Conservation (phyloP, 1,284 basidiomycete species). For the Pyrrhoderma lamaoense region DNA sequence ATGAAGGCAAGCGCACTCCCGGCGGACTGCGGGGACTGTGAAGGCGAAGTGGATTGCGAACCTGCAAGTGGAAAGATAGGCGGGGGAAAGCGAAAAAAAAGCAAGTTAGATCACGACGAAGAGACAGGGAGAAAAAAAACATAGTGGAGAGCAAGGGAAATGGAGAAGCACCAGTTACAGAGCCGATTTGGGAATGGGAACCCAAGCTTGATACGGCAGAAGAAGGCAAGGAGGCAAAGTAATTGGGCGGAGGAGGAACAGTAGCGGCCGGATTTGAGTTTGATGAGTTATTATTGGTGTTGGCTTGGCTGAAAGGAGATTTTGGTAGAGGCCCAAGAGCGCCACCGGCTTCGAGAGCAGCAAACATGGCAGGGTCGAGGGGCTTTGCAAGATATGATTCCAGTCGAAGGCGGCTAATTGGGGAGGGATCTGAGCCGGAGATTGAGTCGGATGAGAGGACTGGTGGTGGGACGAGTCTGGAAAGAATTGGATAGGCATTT, state of each 20-base stretch:
- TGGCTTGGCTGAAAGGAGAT: no score
- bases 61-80: not conserved
- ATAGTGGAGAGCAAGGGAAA: no score
- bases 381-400: slow-evolving; percentile 47
- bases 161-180: slow-evolving; percentile 7
- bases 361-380: slow-evolving; percentile 49
- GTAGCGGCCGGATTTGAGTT: no score
- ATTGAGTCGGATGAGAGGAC: slow-evolving; percentile 17
- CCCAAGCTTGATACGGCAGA: slow-evolving; percentile 7
- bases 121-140: no score
- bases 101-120: no score
- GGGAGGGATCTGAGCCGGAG: slow-evolving; percentile 8
- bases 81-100: slow-evolving; percentile 12
- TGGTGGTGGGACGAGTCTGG: slow-evolving; percentile 20
- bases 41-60: slow-evolving; percentile 14
- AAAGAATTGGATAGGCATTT: slow-evolving; percentile 15
- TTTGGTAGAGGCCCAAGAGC: slow-evolving; percentile 30
- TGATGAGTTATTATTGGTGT: no score
- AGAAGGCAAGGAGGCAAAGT: slow-evolving; percentile 9
- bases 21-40: slow-evolving; percentile 16
- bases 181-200: slow-evolving; percentile 8
- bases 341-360: slow-evolving; percentile 52
- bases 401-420: slow-evolving; percentile 36
- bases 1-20: slow-evolving; percentile 5
- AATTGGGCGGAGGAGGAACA: no score